Base-by-base conservation (phyloP, 1,284 basidiomycete genomes). In the Afroboletus lepidellus region DNA sequence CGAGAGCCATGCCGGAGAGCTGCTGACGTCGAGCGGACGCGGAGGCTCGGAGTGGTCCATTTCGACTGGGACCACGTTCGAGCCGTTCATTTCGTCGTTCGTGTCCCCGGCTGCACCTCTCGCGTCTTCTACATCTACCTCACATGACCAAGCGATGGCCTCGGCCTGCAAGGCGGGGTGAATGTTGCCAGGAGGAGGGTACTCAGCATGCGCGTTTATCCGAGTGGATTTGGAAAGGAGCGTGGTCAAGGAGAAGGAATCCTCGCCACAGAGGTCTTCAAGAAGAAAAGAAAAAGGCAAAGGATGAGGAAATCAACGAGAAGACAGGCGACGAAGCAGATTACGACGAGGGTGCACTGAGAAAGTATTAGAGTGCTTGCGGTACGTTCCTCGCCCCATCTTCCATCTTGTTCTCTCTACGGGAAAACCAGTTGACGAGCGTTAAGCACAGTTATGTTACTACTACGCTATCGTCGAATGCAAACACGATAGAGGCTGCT, bases 381-480 rank as follows among this genome's bases (percentile, higher is more conserved):
- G 95, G 89, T 94, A 66, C 57, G 85, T 59, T n/a, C 27, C 21
- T 12, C 44, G 6, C 48, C 43, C 21, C 7, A 6, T 37, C 18
- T 20, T 12, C 20, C 3, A 13, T 8, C 12, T 38, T n/a, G 3
- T 48, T 20, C n/a, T 39, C 27, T 20, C 16, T 2, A 21, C 18
- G 30, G 29, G 13, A 11, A 15, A 42, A 25, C 8, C 9, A 23
- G 30, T 29, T 44, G 50, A 53, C 41, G n/a, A 50, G 50, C n/a
- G 23, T 36, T 44, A 49, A 57, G 48, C 15, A 56, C 64, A 94
- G 93, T 55, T 99, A 98, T 73, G 93, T 55, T 99, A 98, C 73
- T 98, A 94, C 70, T 99, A 99, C 72, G 97, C 97, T 8, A 83
- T 99, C 42, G 87, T 94, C 1, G 92, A 92, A 42, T 98, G 94